A percentile compares a stretch with the other conserved stretches of the same genome.
Evolutionary conservation across 805 yeast species (phyloP).

Genomic region (Monosporozyma siamensis): DNA sequence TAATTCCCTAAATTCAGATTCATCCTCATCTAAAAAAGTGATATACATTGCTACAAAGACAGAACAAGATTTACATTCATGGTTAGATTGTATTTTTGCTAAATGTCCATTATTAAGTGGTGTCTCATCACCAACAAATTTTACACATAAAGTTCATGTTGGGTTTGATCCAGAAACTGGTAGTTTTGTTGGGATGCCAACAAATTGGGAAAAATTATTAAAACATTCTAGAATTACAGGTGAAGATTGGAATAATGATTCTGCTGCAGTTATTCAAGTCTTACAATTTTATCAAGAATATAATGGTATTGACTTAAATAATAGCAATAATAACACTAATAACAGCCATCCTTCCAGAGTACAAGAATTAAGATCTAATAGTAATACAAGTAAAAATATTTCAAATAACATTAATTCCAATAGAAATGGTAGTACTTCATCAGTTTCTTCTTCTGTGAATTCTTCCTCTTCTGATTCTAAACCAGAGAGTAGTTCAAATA

Average conservation of each 20-base stretch:
- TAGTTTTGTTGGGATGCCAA: conserved; percentile 86
- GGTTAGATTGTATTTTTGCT: conserved; percentile 83
- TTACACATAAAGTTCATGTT: conserved; percentile 87
- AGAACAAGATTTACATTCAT: conserved; percentile 70
- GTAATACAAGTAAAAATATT: neutral
- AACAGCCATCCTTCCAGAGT: conserved; percentile 1
- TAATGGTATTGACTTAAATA: conserved; percentile 19
- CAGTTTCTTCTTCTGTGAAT: conserved; percentile 4
- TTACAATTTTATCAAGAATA: conserved; percentile 63
- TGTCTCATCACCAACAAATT: conserved; percentile 89
- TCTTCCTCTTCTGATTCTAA: neutral
- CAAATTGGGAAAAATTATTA: conserved; percentile 82
- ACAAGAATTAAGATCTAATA: neutral
- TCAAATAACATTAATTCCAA: neutral
- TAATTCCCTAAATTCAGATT: conserved; percentile 10
- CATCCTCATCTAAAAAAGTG: conserved; percentile 42
- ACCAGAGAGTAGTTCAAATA: neutral
- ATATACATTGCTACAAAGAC: conserved; percentile 67
- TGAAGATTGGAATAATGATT: conserved; percentile 87
- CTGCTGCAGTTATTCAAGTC: conserved; percentile 90
- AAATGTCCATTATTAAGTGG: conserved; percentile 55
- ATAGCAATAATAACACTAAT: conserved; percentile 2
- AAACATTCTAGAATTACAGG: conserved; percentile 82
- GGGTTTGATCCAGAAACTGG: conserved; percentile 81
- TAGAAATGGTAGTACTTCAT: conserved; percentile 7